A percentile compares a stretch with the other conserved stretches of the same genome.
These are phyloP conservation scores for Lentinula edodes DNA, from an alignment of 768 basidiomycete genomes.

Conservation along the genomic window DNA sequence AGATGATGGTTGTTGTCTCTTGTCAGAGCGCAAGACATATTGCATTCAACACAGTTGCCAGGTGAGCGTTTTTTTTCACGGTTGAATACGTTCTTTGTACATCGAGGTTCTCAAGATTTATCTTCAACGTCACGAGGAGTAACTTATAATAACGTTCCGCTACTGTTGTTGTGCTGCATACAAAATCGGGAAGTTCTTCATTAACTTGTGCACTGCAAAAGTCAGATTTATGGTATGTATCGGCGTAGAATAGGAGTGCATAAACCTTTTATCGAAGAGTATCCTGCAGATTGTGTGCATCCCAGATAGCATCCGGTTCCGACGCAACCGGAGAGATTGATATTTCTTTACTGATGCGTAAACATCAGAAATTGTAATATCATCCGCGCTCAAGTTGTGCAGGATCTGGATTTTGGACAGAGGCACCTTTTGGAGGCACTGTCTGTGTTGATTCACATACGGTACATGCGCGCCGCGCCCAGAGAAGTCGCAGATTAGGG, in stretches of 20 bases:
- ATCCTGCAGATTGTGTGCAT: neutral
- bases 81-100: neutral
- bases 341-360: neutral
- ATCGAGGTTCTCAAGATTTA: neutral
- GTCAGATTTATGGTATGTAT: neutral
- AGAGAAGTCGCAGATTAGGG: neutral
- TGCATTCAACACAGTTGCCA: neutral
- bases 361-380: neutral
- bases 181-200: neutral
- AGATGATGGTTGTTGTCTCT: neutral
- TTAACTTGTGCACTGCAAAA: neutral
- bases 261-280: neutral
- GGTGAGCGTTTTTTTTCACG: neutral
- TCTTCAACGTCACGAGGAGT: neutral
- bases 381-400: neutral
- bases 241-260: neutral
- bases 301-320: constrained; percentile 1
- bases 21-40: neutral
- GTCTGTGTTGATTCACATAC: neutral
- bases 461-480: neutral
- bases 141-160: neutral
- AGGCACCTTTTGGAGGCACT: neutral
- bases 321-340: constrained; percentile 2
- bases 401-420: neutral
- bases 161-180: neutral